These are phyloP conservation scores for Yarrowia keelungensis DNA, from an alignment of 805 yeast species.

Conservation along the genomic window DNA sequence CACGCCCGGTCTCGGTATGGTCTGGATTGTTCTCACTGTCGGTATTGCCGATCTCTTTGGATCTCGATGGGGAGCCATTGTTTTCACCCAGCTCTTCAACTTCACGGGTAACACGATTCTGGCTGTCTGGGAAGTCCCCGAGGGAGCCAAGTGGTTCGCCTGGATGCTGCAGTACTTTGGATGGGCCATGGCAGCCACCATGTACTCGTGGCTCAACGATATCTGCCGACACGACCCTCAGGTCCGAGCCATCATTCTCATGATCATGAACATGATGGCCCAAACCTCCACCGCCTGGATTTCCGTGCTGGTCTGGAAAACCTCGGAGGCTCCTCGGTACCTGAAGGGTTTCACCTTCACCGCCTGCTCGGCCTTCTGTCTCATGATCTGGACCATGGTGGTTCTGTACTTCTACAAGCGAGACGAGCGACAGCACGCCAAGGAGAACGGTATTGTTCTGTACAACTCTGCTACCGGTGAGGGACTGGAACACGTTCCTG, in stretches of 20 bases:
- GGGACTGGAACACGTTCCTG: constrained; percentile 36
- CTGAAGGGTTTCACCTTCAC: constrained; percentile 45
- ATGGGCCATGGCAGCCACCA: constrained; percentile 66
- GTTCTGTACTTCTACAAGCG: constrained; percentile 63
- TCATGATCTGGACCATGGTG: constrained; percentile 46
- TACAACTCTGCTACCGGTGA: constrained; percentile 35
- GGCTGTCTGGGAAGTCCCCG: constrained; percentile 63
- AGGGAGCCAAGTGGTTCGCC: constrained; percentile 65
- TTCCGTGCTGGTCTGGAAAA: constrained; percentile 54
- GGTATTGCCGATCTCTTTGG: constrained; percentile 57
- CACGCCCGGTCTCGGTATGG: constrained; percentile 65
- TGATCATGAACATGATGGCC: constrained; percentile 58
- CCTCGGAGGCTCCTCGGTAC: constrained; percentile 47
- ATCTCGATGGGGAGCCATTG: constrained; percentile 62
- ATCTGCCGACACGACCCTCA: constrained; percentile 60
- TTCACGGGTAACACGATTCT: constrained; percentile 58
- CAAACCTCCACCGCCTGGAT: constrained; percentile 63
- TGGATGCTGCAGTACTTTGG: constrained; percentile 63
- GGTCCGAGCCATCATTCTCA: constrained; percentile 59
- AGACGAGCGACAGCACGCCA: constrained; percentile 58
- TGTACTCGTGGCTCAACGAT: constrained; percentile 65
- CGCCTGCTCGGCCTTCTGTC: constrained; percentile 42
- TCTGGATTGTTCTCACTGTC: constrained; percentile 48
- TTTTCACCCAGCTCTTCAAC: constrained; percentile 61
- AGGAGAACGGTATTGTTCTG: constrained; percentile 56